Evolutionary conservation across 2,329 filamentous ascomycete genomes (phyloP).

Genomic region (Gaeumannomyces sp.): DNA sequence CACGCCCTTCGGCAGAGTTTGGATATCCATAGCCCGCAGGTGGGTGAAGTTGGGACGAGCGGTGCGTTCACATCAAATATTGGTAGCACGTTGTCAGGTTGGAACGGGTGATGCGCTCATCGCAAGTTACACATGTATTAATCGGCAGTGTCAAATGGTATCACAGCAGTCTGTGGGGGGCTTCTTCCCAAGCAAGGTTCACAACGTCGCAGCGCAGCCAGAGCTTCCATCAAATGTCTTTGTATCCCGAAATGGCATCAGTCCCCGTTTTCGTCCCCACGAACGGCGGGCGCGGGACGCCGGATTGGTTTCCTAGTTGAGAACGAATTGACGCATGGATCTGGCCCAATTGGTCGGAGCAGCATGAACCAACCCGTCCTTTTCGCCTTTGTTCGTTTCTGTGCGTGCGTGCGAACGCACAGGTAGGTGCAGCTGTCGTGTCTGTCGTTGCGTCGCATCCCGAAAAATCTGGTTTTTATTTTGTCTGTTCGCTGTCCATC

Average conservation of each 20-base stretch:
- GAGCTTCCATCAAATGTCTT: no score
- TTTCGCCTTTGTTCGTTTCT: neutral
- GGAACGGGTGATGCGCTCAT: no score
- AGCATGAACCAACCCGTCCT: neutral
- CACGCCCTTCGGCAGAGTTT: neutral
- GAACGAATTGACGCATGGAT: neutral
- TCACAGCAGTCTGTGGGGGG: neutral
- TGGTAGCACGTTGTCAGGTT: neutral
- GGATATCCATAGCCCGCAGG: neutral
- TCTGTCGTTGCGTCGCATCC: no score
- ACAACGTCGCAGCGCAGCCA: no score
- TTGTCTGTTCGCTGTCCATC: neutral
- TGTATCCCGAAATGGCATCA: neutral
- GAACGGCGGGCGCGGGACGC: no score
- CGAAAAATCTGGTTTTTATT: no score
- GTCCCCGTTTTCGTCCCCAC: neutral
- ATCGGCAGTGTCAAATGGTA: neutral
- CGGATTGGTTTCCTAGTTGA: no score
- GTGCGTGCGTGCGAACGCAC: neutral
- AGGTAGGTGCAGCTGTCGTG: neutral
- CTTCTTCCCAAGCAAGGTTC: no score
- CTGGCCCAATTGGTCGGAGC: neutral
- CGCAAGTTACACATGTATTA: neutral
- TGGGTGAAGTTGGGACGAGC: neutral
- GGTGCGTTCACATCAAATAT: no score